These are phyloP conservation scores for Cenococcum geophilum DNA, from an alignment of 495 filamentous ascomycete species.

Conservation along the genomic window DNA sequence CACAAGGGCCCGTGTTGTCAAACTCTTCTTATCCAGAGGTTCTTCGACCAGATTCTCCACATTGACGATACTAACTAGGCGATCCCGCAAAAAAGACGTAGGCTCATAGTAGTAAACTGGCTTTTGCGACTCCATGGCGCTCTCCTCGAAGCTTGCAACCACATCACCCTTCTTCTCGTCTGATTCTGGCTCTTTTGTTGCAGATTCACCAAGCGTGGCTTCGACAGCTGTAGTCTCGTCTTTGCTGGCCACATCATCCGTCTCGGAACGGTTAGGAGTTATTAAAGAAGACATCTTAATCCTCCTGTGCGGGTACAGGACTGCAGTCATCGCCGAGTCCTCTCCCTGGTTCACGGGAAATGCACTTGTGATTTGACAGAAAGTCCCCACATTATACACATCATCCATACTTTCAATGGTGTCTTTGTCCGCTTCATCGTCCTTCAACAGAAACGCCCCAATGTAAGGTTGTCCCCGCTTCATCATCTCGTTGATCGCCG, in stretches of 20 bases:
- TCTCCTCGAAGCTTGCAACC: constrained; percentile 95
- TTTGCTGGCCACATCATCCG: constrained; percentile 29
- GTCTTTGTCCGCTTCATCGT: constrained; percentile 87
- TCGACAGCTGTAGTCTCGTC: constrained; percentile 39
- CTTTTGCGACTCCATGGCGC: constrained; percentile 42
- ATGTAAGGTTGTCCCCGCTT: constrained; percentile 98
- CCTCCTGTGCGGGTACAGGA: constrained; percentile 90
- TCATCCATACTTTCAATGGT: constrained; percentile 81
- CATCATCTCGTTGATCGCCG: constrained; percentile 91
- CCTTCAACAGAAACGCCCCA: constrained; percentile 93
- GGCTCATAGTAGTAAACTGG: constrained; percentile 60
- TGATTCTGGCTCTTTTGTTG: constrained; percentile 51
- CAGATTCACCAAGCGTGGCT: constrained; percentile 34
- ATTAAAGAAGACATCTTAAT: constrained; percentile 83
- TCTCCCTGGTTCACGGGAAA: constrained; percentile 58
- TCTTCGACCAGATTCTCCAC: constrained; percentile 89
- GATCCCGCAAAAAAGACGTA: constrained; percentile 84
- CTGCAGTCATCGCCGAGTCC: constrained; percentile 82
- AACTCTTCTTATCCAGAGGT: constrained; percentile 75
- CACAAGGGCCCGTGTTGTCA: constrained; percentile 79
- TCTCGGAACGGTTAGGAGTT: constrained; percentile 48
- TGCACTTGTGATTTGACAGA: constrained; percentile 93
- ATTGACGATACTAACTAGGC: constrained; percentile 85
- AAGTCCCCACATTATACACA: constrained; percentile 91
- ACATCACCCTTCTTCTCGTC: constrained; percentile 81